A percentile compares a stretch with the other conserved stretches of the same genome.
These are phyloP conservation scores for Agaricus sinodeliciosus DNA, from an alignment of 768 basidiomycete species.

Conservation along the genomic window DNA sequence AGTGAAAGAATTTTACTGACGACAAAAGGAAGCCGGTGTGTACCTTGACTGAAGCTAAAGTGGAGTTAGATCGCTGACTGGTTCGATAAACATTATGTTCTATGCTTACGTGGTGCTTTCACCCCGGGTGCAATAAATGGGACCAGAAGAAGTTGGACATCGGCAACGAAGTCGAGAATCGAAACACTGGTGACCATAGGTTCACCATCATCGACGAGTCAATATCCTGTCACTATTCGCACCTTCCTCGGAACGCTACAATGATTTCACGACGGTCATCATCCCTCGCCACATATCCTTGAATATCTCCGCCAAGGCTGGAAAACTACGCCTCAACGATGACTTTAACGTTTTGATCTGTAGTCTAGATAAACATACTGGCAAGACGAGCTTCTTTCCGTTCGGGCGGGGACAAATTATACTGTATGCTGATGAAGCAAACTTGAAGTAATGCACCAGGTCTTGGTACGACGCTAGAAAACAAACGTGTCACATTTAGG, in stretches of 20 bases:
- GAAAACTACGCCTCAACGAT: constrained; percentile 26
- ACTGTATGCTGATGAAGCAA: constrained; percentile 44
- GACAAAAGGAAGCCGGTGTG: constrained; percentile 46
- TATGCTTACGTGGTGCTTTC: constrained; percentile 28
- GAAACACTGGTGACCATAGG: constrained; percentile 26
- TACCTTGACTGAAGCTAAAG: constrained; percentile 31
- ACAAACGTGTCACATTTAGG: background rate
- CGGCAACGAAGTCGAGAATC: constrained; percentile 34
- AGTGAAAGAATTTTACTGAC: constrained; percentile 21
- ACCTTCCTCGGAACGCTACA: constrained; percentile 47
- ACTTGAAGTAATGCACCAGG: constrained; percentile 48
- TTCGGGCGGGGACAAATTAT: constrained; percentile 42
- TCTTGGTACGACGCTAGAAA: constrained; percentile 33
- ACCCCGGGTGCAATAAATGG: constrained; percentile 41
- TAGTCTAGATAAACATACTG: constrained; percentile 20
- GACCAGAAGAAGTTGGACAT: constrained; percentile 33
- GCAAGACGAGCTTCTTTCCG: constrained; percentile 32
- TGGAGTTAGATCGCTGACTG: background rate
- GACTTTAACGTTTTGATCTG: background rate
- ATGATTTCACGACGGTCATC: constrained; percentile 38
- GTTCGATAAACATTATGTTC: background rate
- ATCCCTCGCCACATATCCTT: constrained; percentile 47
- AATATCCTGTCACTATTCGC: background rate
- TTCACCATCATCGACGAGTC: background rate
- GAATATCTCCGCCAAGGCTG: constrained; percentile 34